Evolutionary conservation across 2,329 filamentous ascomycete genomes (phyloP).

Genomic region (Thielaviopsis euricoi): DNA sequence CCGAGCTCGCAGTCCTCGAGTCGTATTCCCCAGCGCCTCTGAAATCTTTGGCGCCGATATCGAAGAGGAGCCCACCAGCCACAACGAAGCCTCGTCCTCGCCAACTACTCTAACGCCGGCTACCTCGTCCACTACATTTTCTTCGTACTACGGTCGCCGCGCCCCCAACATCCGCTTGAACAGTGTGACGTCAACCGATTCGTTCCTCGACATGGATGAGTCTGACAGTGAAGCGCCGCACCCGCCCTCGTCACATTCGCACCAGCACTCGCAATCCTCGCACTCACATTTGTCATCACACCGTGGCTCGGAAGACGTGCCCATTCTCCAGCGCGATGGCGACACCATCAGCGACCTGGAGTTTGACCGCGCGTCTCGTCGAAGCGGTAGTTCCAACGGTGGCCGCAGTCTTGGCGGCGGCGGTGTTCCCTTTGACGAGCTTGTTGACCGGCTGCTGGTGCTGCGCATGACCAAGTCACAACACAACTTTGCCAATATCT

Average conservation of each 20-base stretch:
- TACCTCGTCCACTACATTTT: not conserved
- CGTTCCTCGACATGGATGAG: conserved; percentile 53
- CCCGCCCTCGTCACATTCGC: not conserved
- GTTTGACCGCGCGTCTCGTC: conserved; percentile 27
- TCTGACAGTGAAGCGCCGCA: conserved; percentile 47
- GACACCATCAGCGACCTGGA: conserved; percentile 37
- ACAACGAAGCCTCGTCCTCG: conserved; percentile 1
- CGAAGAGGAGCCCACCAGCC: not conserved
- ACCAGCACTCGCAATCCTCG: not conserved
- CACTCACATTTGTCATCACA: not conserved
- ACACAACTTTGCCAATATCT: conserved; percentile 72
- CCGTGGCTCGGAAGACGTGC: conserved; percentile 49
- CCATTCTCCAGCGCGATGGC: conserved; percentile 49
- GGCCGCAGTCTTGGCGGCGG: conserved; percentile 15
- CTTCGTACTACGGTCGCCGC: conserved; percentile 13
- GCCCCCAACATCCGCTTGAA: conserved; percentile 37
- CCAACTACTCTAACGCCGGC: conserved; percentile 20
- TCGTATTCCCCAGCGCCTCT: conserved; percentile 22
- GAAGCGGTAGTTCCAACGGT: not conserved
- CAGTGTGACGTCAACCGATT: conserved; percentile 25
- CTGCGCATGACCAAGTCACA: conserved; percentile 76
- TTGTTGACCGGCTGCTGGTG: conserved; percentile 74
- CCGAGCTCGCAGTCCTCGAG: conserved; percentile 27
- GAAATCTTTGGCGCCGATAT: conserved; percentile 23
- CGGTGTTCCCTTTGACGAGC: conserved; percentile 47